Conservation (phyloP, 1,284 basidiomycete species). For the Boletus semigastroideus region DNA sequence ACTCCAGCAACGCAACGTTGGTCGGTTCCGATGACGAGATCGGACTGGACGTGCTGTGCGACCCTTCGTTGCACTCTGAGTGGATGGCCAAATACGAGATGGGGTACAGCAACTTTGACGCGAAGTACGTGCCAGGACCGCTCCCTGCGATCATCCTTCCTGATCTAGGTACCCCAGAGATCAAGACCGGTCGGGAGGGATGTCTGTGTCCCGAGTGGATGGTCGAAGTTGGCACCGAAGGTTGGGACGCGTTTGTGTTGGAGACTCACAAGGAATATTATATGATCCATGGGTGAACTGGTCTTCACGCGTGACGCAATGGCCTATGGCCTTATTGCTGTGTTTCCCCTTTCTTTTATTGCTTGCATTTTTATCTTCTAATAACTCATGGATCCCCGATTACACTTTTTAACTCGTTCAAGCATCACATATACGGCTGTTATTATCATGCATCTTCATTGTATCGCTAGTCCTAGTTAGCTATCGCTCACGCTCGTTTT, state of each 20-base stretch:
- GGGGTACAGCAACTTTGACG: conserved; percentile 7
- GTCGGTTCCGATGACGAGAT: not conserved
- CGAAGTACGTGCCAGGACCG: not conserved
- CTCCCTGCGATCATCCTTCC: not conserved
- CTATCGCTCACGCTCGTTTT: not conserved
- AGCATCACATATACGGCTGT: not conserved
- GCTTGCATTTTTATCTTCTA: not conserved
- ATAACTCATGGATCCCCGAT: not conserved
- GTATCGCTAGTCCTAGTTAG: conserved; percentile 1
- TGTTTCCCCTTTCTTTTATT: not conserved
- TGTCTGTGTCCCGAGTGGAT: conserved; percentile 31
- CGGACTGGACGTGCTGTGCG: conserved; percentile 1
- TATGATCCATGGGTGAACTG: not conserved
- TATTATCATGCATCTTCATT: not conserved
- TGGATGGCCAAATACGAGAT: conserved; percentile 18
- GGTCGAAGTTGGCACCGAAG: conserved; percentile 21
- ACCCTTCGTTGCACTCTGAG: conserved; percentile 1
- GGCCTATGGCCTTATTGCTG: not conserved
- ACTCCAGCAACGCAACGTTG: not conserved
- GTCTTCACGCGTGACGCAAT: not conserved
- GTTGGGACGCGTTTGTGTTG: conserved; percentile 13
- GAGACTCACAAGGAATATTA: not conserved
- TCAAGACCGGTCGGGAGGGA: conserved; percentile 1
- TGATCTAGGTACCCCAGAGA: not conserved
- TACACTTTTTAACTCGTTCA: not conserved